A percentile compares a stretch with the other conserved stretches of the same genome.
phyloP scores from a whole-genome alignment of 805 yeast species.

The Candida hispaniensis region DNA sequence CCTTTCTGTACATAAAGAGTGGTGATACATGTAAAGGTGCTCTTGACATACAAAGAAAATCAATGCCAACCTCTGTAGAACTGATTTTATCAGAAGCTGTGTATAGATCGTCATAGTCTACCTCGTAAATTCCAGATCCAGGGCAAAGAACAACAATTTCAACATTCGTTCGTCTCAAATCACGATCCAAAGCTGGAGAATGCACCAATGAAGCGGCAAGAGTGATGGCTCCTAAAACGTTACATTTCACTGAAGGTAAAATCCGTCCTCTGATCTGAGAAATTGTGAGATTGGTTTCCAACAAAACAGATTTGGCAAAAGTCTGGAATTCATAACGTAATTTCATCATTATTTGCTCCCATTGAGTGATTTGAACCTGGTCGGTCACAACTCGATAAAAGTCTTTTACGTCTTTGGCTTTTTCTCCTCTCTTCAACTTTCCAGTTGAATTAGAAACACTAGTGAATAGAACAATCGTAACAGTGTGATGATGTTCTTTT shows the following conservation, averaged over 20 bases:
- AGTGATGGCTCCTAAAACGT: constrained; percentile 76
- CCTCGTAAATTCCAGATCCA: constrained; percentile 89
- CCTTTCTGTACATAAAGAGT: constrained; percentile 48
- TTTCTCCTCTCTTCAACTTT: constrained; percentile 54
- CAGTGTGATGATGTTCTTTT: constrained; percentile 77
- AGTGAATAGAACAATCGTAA: constrained; percentile 80
- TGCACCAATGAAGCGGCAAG: constrained; percentile 67
- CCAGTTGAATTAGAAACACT: constrained; percentile 45
- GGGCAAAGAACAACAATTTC: constrained; percentile 83
- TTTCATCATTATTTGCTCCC: constrained; percentile 88
- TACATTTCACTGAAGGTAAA: constrained; percentile 83
- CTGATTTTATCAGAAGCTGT: constrained; percentile 67
- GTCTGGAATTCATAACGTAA: constrained; percentile 74
- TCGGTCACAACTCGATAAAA: constrained; percentile 91
- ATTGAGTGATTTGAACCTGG: constrained; percentile 75
- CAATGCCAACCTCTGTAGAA: constrained; percentile 76
- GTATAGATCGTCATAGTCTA: constrained; percentile 64
- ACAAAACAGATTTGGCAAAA: constrained; percentile 63
- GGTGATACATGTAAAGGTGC: constrained; percentile 94
- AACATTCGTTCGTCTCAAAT: constrained; percentile 79
- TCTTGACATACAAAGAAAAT: constrained; percentile 75
- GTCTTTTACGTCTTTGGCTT: constrained; percentile 57
- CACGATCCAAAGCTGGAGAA: constrained; percentile 73
- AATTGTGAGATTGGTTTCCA: constrained; percentile 31
- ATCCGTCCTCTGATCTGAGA: constrained; percentile 50